These are phyloP conservation scores for Candida yuanshanica DNA, from an alignment of 805 yeast species.

Conservation along the genomic window DNA sequence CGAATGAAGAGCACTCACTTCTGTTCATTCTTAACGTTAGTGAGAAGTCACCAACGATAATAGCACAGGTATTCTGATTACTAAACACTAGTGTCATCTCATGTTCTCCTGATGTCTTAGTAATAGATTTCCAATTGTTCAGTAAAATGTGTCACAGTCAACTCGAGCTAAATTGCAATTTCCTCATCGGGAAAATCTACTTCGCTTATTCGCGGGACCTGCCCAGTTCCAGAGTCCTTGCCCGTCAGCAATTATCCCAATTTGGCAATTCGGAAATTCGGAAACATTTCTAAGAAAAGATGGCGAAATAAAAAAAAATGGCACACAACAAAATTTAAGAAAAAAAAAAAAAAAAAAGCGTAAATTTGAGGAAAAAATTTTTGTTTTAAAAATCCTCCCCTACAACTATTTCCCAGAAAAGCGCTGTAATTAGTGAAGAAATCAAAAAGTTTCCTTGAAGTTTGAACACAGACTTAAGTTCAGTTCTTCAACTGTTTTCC, in stretches of 20 bases:
- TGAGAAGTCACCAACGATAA: too few species aligned
- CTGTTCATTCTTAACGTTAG: too few species aligned
- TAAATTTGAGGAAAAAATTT: not conserved
- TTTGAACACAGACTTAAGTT: not conserved
- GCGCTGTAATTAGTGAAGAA: not conserved
- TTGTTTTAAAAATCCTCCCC: not conserved
- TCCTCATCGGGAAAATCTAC: not conserved
- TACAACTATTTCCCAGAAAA: not conserved
- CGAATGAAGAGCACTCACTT: too few species aligned
- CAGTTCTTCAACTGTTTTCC: not conserved
- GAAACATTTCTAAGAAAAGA: not conserved
- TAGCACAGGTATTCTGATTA: too few species aligned
- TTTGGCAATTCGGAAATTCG: not conserved
- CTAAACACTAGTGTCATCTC: too few species aligned
- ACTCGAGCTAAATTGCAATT: too few species aligned
- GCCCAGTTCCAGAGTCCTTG: too few species aligned
- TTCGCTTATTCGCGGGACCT: not conserved
- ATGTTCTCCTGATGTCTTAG: too few species aligned
- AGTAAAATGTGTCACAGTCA: not conserved
- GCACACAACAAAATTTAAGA: not conserved
- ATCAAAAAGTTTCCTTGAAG: not conserved
- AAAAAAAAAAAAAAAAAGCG: not conserved
- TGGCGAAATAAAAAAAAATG: constrained; percentile 1
- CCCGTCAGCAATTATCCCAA: not conserved
- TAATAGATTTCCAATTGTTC: too few species aligned